Evolutionary conservation across 129 eudicot species (phyloP), one percentile per base, ranked within the genome.

Genomic region (Centella asiatica): DNA sequence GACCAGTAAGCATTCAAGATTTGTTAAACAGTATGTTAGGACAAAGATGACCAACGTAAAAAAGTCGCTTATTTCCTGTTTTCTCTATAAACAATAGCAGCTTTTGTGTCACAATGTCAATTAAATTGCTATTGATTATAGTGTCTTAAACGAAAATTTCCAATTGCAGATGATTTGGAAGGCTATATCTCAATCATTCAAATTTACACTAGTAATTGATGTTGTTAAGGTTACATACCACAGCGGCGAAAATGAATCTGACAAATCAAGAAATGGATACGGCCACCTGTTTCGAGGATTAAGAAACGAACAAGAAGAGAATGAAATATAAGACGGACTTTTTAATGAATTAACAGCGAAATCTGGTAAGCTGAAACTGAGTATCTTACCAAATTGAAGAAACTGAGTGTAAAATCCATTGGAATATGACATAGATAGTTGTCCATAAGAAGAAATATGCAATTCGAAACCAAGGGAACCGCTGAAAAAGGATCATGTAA

Each of bases 401-500:
- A 65, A 89, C 74, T 3, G 94, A 93, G 62, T 90, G 98, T 47
- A 90, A 69, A 15, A 79, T 67, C 98, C 98, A 90, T 28, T 81
- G 95, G 69, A 87, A 84, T 64, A 90, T 64, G 32, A 90, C 98
- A 39, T 67, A 90, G 56, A 79, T 72, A 44, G 82, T 67, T 0
- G 98, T 90, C 98, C 98, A 90, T 0, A 90, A 78, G 64, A 84
- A 52, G 77, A 90, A 86, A 65, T 90, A 90, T 33, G 94, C 95
- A 48, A 86, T 84, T 69, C 98, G 76, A 59, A 90, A 90, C 98
- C 98, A 86, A 3, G 98, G 98, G 55, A 90, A 90, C 32, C 88
- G 60, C 98, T 90, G 95, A 20, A 78, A 78, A 17, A 0, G 46
- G 33, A 64, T 44, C 40, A 13, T 51, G 28, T 40, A 51, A 7